Percentiles rank a stretch among this genome's conserved stretches.
phyloP scores from a whole-genome alignment of 2,329 filamentous ascomycete species.

The Ophiostoma sp. region DNA sequence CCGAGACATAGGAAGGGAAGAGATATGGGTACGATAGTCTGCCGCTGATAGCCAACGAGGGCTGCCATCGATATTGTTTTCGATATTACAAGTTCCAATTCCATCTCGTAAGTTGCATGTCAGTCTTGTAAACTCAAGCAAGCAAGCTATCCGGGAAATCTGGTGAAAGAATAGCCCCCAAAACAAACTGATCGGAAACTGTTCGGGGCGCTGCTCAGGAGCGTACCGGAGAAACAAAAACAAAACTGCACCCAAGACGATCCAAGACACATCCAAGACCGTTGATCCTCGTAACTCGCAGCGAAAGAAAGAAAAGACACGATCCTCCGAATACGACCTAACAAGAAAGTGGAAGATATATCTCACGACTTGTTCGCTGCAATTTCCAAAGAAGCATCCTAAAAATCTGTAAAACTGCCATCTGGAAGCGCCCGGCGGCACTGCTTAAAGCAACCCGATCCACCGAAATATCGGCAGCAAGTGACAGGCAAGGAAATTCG shows the following conservation, averaged over 20 bases:
- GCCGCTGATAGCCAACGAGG: neutral
- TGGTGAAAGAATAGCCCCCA: neutral
- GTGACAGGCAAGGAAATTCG: neutral
- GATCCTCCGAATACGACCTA: slow-evolving; percentile 4
- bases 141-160: neutral
- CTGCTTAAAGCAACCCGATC: neutral
- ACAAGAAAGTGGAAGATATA: neutral
- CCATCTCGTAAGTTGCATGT: slow-evolving; percentile 5
- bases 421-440: neutral
- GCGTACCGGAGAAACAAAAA: slow-evolving; percentile 2
- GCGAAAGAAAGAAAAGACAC: neutral
- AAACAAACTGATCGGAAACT: neutral
- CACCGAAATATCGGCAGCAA: neutral
- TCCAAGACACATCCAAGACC: neutral
- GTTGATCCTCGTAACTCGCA: neutral
- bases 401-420: neutral
- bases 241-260: neutral
- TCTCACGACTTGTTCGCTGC: neutral
- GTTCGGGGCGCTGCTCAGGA: neutral
- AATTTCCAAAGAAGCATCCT: neutral
- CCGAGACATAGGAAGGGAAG: neutral
- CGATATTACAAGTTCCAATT: neutral
- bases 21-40: neutral
- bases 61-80: neutral
- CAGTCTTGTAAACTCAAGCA: neutral